Evolutionary conservation across 352 stramenopile genomes (phyloP).

Genomic region (Globisporangium cystogenes): DNA sequence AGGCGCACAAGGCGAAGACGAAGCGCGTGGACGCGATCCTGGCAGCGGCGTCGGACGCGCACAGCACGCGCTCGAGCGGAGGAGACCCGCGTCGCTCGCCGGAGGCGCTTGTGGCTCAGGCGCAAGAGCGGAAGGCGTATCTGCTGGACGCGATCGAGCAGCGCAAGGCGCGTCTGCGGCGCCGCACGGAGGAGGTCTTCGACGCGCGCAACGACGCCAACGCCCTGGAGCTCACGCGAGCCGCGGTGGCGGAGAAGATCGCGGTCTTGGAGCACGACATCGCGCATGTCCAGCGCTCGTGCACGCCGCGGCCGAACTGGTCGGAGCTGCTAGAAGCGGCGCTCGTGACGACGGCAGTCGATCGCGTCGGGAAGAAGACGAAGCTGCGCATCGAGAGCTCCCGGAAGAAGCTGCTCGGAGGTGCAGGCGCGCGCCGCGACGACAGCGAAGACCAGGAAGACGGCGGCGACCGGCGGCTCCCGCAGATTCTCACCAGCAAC

Average conservation of each 20-base stretch:
- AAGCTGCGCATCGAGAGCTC: slow-evolving; percentile 26
- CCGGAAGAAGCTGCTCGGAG: slow-evolving; percentile 9
- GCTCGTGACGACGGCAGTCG: slow-evolving; percentile 45
- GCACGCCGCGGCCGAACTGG: slow-evolving; percentile 64
- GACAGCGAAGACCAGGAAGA: slow-evolving; percentile 20
- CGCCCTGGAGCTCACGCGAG: slow-evolving; percentile 23
- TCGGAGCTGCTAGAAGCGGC: slow-evolving; percentile 46
- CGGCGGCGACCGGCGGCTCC: slow-evolving; percentile 26
- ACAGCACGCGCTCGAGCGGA: background rate
- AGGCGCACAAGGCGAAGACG: slow-evolving; percentile 41
- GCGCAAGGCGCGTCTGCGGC: slow-evolving; percentile 23
- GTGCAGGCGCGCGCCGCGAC: slow-evolving; percentile 6
- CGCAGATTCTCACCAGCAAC: slow-evolving; percentile 43
- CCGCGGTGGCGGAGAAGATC: slow-evolving; percentile 16
- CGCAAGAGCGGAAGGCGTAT: slow-evolving; percentile 4
- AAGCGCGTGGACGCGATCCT: slow-evolving; percentile 36
- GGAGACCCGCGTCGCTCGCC: background rate
- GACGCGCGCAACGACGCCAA: slow-evolving; percentile 39
- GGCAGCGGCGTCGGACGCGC: background rate
- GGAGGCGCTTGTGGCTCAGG: slow-evolving; percentile 1
- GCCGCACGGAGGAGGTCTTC: slow-evolving; percentile 57
- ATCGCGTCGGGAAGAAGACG: slow-evolving; percentile 26
- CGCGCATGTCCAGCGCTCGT: slow-evolving; percentile 38
- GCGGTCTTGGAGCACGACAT: slow-evolving; percentile 30
- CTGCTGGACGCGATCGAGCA: slow-evolving; percentile 24